Evolutionary conservation across 495 filamentous ascomycete genomes (phyloP).

Genomic region (Immersiella caudata): DNA sequence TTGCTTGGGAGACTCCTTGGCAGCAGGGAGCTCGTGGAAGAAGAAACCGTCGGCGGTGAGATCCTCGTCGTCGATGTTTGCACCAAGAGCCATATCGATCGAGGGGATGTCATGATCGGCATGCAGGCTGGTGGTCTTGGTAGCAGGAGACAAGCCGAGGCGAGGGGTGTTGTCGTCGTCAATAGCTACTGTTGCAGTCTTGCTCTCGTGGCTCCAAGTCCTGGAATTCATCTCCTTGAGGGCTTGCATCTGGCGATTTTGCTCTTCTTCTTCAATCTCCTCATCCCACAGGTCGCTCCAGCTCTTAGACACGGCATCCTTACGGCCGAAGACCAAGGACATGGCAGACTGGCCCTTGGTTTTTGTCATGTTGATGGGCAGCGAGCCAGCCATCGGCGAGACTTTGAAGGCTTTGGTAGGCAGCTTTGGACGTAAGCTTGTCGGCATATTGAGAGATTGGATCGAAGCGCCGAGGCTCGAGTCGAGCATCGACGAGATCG

Average conservation of each 20-base stretch:
- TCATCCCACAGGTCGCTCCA: slow-evolving; percentile 98
- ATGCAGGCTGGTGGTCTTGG: slow-evolving; percentile 48
- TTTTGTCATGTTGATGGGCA: slow-evolving; percentile 71
- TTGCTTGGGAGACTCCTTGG: slow-evolving; percentile 39
- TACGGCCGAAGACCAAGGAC: slow-evolving; percentile 76
- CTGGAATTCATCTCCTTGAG: slow-evolving; percentile 76
- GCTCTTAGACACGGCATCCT: slow-evolving; percentile 83
- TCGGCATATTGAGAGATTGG: slow-evolving; percentile 55
- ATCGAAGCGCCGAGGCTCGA: slow-evolving; percentile 73
- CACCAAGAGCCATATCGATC: slow-evolving; percentile 43
- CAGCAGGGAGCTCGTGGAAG: slow-evolving; percentile 62
- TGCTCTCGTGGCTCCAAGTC: slow-evolving; percentile 80
- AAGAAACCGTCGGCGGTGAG: slow-evolving; percentile 67
- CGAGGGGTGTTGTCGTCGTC: slow-evolving; percentile 51
- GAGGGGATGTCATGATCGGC: slow-evolving; percentile 46
- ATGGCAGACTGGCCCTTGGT: slow-evolving; percentile 64
- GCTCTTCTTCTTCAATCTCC: slow-evolving; percentile 73
- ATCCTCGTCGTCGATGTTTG: slow-evolving; percentile 57
- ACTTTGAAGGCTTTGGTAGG: slow-evolving; percentile 36
- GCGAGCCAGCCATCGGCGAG: slow-evolving; percentile 67
- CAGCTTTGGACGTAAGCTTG: slow-evolving; percentile 43
- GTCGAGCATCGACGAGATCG: slow-evolving; percentile 76
- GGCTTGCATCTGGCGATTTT: slow-evolving; percentile 59
- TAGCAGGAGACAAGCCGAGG: slow-evolving; percentile 54
- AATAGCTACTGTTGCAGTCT: slow-evolving; percentile 43